phyloP scores from a whole-genome alignment of 257 asterid genomes.

The Misopates orontium region DNA sequence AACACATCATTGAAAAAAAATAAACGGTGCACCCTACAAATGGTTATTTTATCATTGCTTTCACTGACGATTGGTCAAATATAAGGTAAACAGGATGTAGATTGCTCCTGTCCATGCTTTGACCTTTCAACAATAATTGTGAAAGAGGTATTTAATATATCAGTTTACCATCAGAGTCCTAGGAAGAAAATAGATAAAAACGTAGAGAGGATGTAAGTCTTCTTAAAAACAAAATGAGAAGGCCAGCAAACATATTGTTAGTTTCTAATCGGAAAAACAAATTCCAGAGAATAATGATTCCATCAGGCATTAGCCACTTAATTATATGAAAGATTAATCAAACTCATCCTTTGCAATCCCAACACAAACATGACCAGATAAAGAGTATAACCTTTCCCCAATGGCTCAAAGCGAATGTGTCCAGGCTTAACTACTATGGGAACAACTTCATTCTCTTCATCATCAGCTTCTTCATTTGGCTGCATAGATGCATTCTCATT shows the following conservation, averaged over 20 bases:
- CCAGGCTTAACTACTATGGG: slow-evolving; percentile 86
- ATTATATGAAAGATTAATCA: slow-evolving; percentile 10
- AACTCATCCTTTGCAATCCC: slow-evolving; percentile 7
- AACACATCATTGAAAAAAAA: slow-evolving; percentile 9
- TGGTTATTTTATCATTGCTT: background rate
- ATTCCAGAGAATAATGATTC: background rate
- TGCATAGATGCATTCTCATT: slow-evolving; percentile 35
- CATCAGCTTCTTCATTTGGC: slow-evolving; percentile 37
- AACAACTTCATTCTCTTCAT: slow-evolving; percentile 61
- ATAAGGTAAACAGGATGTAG: slow-evolving; percentile 1
- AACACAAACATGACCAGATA: slow-evolving; percentile 14
- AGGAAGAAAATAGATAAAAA: slow-evolving; percentile 19
- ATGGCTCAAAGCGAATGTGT: slow-evolving; percentile 89
- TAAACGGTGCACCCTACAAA: background rate
- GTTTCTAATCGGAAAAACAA: background rate
- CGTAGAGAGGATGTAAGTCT: background rate
- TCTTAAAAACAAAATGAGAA: no score
- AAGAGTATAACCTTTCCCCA: slow-evolving; percentile 59
- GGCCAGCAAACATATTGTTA: no score
- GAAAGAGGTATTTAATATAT: slow-evolving; percentile 20
- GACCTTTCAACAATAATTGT: slow-evolving; percentile 20
- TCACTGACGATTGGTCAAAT: background rate
- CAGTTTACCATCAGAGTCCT: slow-evolving; percentile 7
- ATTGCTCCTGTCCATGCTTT: slow-evolving; percentile 1
- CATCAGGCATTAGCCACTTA: slow-evolving; percentile 14